These are phyloP conservation scores for Acrocalymma vagum DNA, from an alignment of 2,329 filamentous ascomycete species.

Conservation along the genomic window DNA sequence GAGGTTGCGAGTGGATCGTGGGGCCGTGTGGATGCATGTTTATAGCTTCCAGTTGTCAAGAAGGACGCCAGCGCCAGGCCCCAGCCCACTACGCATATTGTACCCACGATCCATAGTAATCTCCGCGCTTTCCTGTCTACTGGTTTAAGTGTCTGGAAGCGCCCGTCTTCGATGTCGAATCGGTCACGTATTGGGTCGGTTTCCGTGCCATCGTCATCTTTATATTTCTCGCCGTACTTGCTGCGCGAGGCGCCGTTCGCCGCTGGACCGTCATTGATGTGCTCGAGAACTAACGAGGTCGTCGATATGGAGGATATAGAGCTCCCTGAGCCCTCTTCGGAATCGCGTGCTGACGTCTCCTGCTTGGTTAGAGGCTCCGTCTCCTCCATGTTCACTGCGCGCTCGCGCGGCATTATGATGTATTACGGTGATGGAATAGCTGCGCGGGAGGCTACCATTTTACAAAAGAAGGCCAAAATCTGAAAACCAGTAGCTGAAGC, in stretches of 20 bases:
- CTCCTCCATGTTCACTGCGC: slow-evolving; percentile 52
- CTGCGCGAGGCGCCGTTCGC: slow-evolving; percentile 37
- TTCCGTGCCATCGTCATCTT: slow-evolving; percentile 50
- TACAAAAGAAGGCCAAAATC: slow-evolving; percentile 6
- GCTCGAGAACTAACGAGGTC: slow-evolving; percentile 82
- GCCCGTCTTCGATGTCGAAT: slow-evolving; percentile 61
- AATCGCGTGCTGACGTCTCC: slow-evolving; percentile 37
- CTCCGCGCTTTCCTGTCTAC: slow-evolving; percentile 74
- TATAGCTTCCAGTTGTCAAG: slow-evolving; percentile 70
- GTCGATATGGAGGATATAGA: slow-evolving; percentile 83
- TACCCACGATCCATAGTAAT: slow-evolving; percentile 67
- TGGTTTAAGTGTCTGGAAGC: slow-evolving; percentile 54
- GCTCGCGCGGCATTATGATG: slow-evolving; percentile 43
- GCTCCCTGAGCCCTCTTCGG: slow-evolving; percentile 51
- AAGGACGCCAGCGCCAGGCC: slow-evolving; percentile 72
- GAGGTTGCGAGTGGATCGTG: slow-evolving; percentile 74
- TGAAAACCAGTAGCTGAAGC: slow-evolving; percentile 2
- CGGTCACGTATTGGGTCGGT: slow-evolving; percentile 56
- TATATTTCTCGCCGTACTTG: slow-evolving; percentile 45
- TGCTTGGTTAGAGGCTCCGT: slow-evolving; percentile 53
- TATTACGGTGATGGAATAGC: slow-evolving; percentile 8
- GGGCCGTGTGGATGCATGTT: slow-evolving; percentile 68
- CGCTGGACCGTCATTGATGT: slow-evolving; percentile 69
- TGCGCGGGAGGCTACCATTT: slow-evolving; percentile 22
- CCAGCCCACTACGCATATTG: slow-evolving; percentile 73